Conservation (phyloP, 176 grass and related monocot genomes). For the Zoysia japonica region DNA sequence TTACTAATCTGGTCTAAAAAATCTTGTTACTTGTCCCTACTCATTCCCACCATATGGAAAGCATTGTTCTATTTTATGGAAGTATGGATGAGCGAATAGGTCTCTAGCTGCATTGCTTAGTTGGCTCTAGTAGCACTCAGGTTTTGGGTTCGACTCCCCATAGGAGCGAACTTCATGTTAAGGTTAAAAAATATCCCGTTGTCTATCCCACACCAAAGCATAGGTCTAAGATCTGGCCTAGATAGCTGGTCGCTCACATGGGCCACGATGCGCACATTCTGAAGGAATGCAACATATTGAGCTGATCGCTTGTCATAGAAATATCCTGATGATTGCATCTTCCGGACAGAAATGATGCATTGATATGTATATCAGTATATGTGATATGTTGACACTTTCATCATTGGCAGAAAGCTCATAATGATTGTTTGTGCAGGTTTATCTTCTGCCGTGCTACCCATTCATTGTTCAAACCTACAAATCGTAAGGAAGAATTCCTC, state of each 20-base stretch:
- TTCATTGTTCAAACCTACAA: constrained; percentile 55
- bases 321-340: background rate
- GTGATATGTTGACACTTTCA: background rate
- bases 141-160: no score
- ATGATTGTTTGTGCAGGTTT: constrained; percentile 64
- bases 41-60: constrained; percentile 1
- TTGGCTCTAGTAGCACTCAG: no score
- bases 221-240: no score
- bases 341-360: background rate
- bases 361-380: constrained; percentile 8
- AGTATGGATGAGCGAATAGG: background rate
- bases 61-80: background rate
- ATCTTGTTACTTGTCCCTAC: background rate
- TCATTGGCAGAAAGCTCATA: constrained; percentile 30
- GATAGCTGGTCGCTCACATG: no score
- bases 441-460: constrained; percentile 73
- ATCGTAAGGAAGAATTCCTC: constrained; percentile 48
- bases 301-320: background rate
- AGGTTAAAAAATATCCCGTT: no score
- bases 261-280: background rate
- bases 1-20: background rate
- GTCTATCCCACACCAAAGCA: no score
- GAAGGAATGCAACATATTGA: constrained; percentile 3
- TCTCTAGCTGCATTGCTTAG: background rate
- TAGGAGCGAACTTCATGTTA: no score